These are phyloP conservation scores for Collybiopsis luxurians DNA, from an alignment of 768 basidiomycete genomes.

Conservation along the genomic window DNA sequence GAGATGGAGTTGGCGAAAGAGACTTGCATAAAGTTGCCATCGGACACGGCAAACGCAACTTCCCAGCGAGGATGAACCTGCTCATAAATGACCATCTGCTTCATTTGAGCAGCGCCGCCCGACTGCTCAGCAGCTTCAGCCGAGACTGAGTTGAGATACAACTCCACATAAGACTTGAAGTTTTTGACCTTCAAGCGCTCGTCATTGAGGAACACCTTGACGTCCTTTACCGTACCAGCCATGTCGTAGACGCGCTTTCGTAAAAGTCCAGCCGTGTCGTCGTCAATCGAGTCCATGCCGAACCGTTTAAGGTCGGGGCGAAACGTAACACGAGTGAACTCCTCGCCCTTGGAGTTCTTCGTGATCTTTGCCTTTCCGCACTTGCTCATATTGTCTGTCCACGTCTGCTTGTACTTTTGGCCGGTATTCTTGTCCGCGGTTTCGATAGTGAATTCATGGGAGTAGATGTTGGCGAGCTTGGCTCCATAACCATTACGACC, in stretches of 20 bases:
- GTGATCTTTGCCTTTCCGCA: slow-evolving; percentile 92
- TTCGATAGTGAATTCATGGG: slow-evolving; percentile 92
- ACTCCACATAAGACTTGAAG: slow-evolving; percentile 96
- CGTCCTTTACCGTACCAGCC: slow-evolving; percentile 90
- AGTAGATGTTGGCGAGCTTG: slow-evolving; percentile 98
- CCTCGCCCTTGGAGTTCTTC: slow-evolving; percentile 82
- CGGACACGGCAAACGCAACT: slow-evolving; percentile 90
- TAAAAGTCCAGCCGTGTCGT: slow-evolving; percentile 84
- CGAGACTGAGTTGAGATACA: slow-evolving; percentile 81
- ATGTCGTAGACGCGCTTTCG: slow-evolving; percentile 95
- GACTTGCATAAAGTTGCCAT: slow-evolving; percentile 89
- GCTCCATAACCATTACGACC: slow-evolving; percentile 99
- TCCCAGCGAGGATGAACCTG: slow-evolving; percentile 85
- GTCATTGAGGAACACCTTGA: slow-evolving; percentile 93
- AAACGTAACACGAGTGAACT: slow-evolving; percentile 92
- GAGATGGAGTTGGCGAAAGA: slow-evolving; percentile 98
- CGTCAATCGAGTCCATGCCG: slow-evolving; percentile 88
- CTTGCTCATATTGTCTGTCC: slow-evolving; percentile 90
- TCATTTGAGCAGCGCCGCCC: slow-evolving; percentile 76
- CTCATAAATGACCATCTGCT: slow-evolving; percentile 83
- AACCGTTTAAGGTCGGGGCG: slow-evolving; percentile 90
- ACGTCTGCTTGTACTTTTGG: slow-evolving; percentile 95
- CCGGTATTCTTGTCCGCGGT: slow-evolving; percentile 84
- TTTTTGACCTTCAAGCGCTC: slow-evolving; percentile 89
- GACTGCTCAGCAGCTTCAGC: slow-evolving; percentile 66